Evolutionary conservation across 805 yeast genomes (phyloP).

Genomic region (Schizosaccharomyces pombe): ASM294v3 CU329670.1:3368501-3369000

Average conservation of each 20-base stretch:
- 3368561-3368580: no score
- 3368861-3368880: not conserved
- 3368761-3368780: not conserved
- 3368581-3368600: not conserved
- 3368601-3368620: not conserved
- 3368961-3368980: not conserved
- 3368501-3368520: no score
- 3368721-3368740: not conserved
- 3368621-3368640: not conserved
- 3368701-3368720: no score
- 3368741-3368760: not conserved
- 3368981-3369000: not conserved
- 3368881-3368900: not conserved
- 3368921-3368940: not conserved
- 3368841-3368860: not conserved
- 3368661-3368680: not conserved
- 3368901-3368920: no score
- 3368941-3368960: not conserved
- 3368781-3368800: not conserved
- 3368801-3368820: not conserved
- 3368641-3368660: conserved; percentile 1
- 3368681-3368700: no score
- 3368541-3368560: not conserved
- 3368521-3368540: no score
- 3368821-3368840: not conserved